Conservation (phyloP, 768 basidiomycete genomes). For the Epithele typhae region DNA sequence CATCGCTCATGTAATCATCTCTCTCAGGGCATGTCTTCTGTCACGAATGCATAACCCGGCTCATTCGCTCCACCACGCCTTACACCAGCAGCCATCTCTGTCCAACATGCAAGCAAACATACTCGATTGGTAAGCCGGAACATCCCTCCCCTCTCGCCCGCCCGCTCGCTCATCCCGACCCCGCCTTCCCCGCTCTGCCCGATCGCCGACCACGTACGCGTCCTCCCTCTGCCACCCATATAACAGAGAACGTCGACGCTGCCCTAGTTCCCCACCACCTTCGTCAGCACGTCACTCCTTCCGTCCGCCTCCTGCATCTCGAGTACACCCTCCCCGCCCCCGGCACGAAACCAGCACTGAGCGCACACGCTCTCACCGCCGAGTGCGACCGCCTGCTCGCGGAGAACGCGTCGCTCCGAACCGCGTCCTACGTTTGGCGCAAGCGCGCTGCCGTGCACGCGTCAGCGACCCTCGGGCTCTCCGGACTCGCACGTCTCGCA, state of each 20-base stretch:
- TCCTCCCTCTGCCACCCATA: background rate
- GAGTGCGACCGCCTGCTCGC: conserved; percentile 22
- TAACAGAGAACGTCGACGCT: conserved; percentile 43
- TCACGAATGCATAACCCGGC: conserved; percentile 49
- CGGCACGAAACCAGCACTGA: background rate
- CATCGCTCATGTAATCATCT: background rate
- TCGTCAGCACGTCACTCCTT: conserved; percentile 51
- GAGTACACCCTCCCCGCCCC: conserved; percentile 29
- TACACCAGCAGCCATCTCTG: conserved; percentile 47
- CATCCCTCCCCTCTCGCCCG: background rate
- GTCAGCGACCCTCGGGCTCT: conserved; percentile 27
- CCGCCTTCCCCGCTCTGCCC: background rate
- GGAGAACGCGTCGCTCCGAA: conserved; percentile 25
- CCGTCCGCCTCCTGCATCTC: conserved; percentile 53
- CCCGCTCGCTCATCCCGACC: background rate
- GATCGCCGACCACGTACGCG: background rate
- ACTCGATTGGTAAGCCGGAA: conserved; percentile 47
- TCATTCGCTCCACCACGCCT: conserved; percentile 44
- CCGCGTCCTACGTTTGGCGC: conserved; percentile 28
- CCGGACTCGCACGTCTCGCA: conserved; percentile 28
- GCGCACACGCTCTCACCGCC: background rate
- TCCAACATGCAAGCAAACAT: conserved; percentile 52
- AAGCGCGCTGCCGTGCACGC: conserved; percentile 29
- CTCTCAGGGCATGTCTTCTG: conserved; percentile 62
- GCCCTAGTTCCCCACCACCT: conserved; percentile 51